These are phyloP conservation scores for Colletotrichum spinosum DNA, from an alignment of 2,329 filamentous ascomycete genomes.

Conservation along the genomic window DNA sequence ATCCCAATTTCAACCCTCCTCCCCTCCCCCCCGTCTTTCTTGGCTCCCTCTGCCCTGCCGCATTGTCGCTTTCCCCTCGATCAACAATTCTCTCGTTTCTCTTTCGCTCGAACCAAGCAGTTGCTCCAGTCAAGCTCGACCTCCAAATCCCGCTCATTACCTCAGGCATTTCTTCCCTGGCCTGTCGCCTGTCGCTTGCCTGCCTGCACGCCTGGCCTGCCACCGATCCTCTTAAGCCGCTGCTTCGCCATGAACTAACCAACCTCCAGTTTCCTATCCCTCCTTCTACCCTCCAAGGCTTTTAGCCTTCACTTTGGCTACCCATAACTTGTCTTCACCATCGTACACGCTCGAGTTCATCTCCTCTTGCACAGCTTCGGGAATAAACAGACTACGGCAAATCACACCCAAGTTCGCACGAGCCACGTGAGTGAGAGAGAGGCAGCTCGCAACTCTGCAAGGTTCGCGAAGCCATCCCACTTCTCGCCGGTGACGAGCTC, in stretches of 20 bases:
- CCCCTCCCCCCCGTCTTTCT: slow-evolving; percentile 20
- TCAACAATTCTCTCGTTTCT: slow-evolving; percentile 27
- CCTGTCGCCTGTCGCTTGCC: neutral
- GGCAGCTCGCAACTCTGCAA: slow-evolving; percentile 12
- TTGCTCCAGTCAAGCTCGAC: slow-evolving; percentile 32
- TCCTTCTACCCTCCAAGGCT: slow-evolving; percentile 22
- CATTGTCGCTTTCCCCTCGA: slow-evolving; percentile 21
- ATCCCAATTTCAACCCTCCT: slow-evolving; percentile 32
- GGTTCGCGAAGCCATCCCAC: slow-evolving; percentile 7
- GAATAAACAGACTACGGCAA: slow-evolving; percentile 3
- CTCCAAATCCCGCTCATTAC: slow-evolving; percentile 23
- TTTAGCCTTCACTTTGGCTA: slow-evolving; percentile 22
- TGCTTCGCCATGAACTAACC: slow-evolving; percentile 36
- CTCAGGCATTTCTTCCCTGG: slow-evolving; percentile 29
- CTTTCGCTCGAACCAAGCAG: slow-evolving; percentile 24
- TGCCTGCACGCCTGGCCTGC: slow-evolving; percentile 5
- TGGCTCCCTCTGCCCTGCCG: slow-evolving; percentile 16
- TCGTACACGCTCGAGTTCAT: slow-evolving; percentile 5
- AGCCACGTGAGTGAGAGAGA: neutral
- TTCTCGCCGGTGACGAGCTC: slow-evolving; percentile 30
- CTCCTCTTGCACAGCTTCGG: slow-evolving; percentile 6
- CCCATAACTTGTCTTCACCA: neutral
- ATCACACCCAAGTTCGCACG: neutral
- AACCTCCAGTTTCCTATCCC: slow-evolving; percentile 19
- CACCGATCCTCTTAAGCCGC: slow-evolving; percentile 31